Base-by-base conservation (phyloP, 495 filamentous ascomycete genomes). In the Xylaria bambusicola region DNA sequence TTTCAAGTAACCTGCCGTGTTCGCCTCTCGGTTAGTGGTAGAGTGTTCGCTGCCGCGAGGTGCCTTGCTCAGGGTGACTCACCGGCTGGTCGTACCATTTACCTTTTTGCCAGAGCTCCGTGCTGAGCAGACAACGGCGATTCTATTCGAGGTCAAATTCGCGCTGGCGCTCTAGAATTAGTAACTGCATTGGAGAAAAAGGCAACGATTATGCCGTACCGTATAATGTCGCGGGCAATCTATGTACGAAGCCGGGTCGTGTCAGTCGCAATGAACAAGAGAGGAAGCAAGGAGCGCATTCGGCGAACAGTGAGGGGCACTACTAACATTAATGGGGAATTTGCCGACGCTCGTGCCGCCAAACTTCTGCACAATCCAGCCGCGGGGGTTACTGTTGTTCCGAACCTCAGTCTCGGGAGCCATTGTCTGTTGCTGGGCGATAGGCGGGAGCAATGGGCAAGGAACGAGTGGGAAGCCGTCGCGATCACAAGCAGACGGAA, bases 31-130 rank as follows among this genome's bases (percentile, higher is more conserved):
- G 47, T 66, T 49, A 71, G 56, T 62, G 47, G 52, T 18, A 59
- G 58, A 23, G 38, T 10, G n/a, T n/a, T 3, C 12, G 31, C 10
- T 4, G 46, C 15, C 21, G 38, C 41, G 26, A 45, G 13, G 36
- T 10, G 5, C 10, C 29, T 33, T 33, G 29, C 29, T 33, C 29
- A 44, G 24, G 18, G 53, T 70, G 75, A 80, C 88, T 84, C 78
- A 95, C 91, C 91, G 85, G 77, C 94, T 98, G 42, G 94, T 98
- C 45, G 94, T 97, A 51, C 93, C 93, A 57, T 93, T 90, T 27
- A 83, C 83, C 73, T 98, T 98, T 65, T 90, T 93, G 57, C 87
- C 88, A 54, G 88, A 93, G 71, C 91, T 96, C 70, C 92, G 76
- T 20, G 94, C 94, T 41, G 94, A 98, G 68, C 94, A 97, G 24